Percentiles rank a stretch among this genome's conserved stretches.
Conservation (phyloP, 768 basidiomycete species). For the Amanita phalloides region DNA sequence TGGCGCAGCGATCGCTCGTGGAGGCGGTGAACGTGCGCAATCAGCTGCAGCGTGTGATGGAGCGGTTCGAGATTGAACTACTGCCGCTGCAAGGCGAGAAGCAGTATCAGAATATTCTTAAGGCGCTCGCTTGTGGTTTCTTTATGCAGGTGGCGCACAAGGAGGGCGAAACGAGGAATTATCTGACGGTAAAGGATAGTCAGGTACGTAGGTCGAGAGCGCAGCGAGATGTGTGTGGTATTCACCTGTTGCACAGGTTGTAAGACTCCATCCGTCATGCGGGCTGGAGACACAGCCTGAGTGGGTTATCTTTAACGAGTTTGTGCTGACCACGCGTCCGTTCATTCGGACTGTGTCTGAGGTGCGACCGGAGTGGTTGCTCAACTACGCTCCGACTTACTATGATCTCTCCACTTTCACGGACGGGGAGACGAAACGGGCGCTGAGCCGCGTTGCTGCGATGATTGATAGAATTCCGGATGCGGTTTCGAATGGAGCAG, state of each 20-base stretch:
- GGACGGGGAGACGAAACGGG: constrained; percentile 62
- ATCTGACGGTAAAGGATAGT: constrained; percentile 94
- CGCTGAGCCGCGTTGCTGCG: too few species aligned
- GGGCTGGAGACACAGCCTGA: constrained; percentile 82
- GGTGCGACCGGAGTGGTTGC: too few species aligned
- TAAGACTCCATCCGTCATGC: constrained; percentile 79
- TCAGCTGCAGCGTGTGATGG: constrained; percentile 88
- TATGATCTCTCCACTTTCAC: constrained; percentile 27
- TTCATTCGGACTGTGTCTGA: too few species aligned
- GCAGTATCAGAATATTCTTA: constrained; percentile 69
- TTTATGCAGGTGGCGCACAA: constrained; percentile 98
- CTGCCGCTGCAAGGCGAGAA: constrained; percentile 57
- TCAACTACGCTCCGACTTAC: too few species aligned
- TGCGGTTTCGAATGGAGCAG: too few species aligned
- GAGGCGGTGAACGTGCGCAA: constrained; percentile 94
- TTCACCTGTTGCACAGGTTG: constrained; percentile 42
- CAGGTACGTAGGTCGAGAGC: constrained; percentile 66
- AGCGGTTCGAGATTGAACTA: constrained; percentile 74
- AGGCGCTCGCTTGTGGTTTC: constrained; percentile 83
- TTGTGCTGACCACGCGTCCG: too few species aligned
- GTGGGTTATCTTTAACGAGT: constrained; percentile 86
- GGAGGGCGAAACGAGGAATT: constrained; percentile 82
- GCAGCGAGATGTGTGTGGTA: too few species aligned
- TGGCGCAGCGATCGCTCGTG: constrained; percentile 36
- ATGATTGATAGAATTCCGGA: too few species aligned